Evolutionary conservation across 148 eudicot genomes (phyloP).

Genomic region (Chenopodium quinoa): DNA sequence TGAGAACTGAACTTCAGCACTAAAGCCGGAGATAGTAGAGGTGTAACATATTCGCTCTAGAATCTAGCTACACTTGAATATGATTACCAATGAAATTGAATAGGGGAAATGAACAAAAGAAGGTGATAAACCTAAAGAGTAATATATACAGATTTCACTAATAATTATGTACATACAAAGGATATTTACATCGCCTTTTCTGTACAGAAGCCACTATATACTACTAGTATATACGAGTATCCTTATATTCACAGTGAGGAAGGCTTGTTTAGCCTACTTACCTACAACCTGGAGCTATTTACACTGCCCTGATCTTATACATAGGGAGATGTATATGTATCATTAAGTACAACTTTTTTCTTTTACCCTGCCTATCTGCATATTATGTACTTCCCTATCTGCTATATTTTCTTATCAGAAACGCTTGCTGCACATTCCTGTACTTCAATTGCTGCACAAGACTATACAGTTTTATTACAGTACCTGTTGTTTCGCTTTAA

Average conservation of each 20-base stretch:
- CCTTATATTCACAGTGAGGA: slow-evolving; percentile 20
- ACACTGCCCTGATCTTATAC: background rate
- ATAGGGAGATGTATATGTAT: background rate
- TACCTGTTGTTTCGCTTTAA: slow-evolving; percentile 19
- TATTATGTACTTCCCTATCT: slow-evolving; percentile 15
- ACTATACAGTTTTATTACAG: slow-evolving; percentile 19
- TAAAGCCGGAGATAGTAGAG: too few relatives aligned
- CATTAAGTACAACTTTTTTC: background rate
- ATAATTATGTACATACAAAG: background rate
- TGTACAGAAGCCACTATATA: slow-evolving; percentile 15
- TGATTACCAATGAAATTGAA: too few relatives aligned
- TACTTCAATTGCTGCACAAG: slow-evolving; percentile 15
- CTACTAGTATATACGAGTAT: background rate
- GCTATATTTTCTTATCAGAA: slow-evolving; percentile 1
- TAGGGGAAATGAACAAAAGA: too few relatives aligned
- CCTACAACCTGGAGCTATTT: slow-evolving; percentile 18
- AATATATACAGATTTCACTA: slow-evolving; percentile 8
- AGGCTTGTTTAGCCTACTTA: slow-evolving; percentile 5
- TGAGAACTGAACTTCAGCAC: too few relatives aligned
- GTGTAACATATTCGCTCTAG: too few relatives aligned
- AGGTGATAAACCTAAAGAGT: too few relatives aligned
- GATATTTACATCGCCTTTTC: slow-evolving; percentile 5
- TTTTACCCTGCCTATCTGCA: slow-evolving; percentile 1
- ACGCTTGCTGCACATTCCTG: slow-evolving; percentile 5
- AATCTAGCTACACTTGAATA: too few relatives aligned